These are phyloP conservation scores for Candolleomyces efflorescens DNA, from an alignment of 768 basidiomycete genomes.

Conservation along the genomic window DNA sequence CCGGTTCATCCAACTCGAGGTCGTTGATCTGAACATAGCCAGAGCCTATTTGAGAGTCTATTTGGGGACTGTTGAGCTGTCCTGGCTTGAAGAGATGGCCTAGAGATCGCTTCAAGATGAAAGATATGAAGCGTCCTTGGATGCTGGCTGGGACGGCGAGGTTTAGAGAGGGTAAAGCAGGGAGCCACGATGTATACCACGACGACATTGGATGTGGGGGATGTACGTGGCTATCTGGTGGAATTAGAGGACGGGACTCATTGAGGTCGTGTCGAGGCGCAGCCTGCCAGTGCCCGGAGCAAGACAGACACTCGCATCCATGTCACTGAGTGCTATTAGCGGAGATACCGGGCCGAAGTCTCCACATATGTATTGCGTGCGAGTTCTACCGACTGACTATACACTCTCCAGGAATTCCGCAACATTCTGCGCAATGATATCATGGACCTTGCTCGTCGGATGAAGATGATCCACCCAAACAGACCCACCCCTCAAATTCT, in stretches of 20 bases:
- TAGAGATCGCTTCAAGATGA: conserved; percentile 75
- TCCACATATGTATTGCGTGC: background rate
- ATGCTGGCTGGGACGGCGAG: conserved; percentile 65
- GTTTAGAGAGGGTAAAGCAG: conserved; percentile 63
- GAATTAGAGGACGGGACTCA: background rate
- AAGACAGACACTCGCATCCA: background rate
- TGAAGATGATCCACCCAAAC: conserved; percentile 54
- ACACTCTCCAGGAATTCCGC: conserved; percentile 28
- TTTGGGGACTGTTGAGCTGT: conserved; percentile 80
- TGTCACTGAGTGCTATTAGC: background rate
- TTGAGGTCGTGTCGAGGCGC: background rate
- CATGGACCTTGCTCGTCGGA: conserved; percentile 48
- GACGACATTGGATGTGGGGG: conserved; percentile 25
- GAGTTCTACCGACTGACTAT: background rate
- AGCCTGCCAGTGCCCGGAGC: background rate
- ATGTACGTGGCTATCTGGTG: background rate
- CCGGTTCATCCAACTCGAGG: conserved; percentile 73
- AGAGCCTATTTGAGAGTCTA: conserved; percentile 91
- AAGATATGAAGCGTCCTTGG: conserved; percentile 87
- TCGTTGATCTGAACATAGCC: conserved; percentile 86
- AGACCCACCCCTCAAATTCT: conserved; percentile 26
- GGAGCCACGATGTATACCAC: conserved; percentile 59
- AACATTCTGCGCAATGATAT: conserved; percentile 41
- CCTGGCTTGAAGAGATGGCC: conserved; percentile 88
- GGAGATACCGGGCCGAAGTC: too few species aligned